phyloP scores from a whole-genome alignment of 192 early-diverging fungal genomes.

The Podila minutissima region DNA sequence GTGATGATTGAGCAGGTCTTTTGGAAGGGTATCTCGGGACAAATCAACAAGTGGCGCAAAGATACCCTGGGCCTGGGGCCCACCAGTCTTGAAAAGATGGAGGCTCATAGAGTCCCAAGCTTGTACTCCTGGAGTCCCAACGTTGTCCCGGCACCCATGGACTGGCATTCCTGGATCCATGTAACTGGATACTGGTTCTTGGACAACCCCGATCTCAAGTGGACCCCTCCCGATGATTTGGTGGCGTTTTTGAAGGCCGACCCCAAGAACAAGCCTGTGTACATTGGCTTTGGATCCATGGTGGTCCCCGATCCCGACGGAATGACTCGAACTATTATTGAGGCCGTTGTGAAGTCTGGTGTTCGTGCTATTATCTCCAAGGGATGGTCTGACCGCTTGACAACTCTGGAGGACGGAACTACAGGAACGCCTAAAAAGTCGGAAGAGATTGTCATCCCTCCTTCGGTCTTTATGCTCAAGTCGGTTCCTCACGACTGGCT shows the following conservation, averaged over 20 bases:
- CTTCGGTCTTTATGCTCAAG: constrained; percentile 61
- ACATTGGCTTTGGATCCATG: constrained; percentile 86
- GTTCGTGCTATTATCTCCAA: constrained; percentile 77
- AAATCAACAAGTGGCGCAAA: constrained; percentile 68
- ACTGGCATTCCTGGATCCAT: constrained; percentile 78
- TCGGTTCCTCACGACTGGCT: constrained; percentile 85
- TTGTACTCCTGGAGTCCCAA: constrained; percentile 71
- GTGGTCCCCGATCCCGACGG: constrained; percentile 74
- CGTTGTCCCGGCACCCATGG: constrained; percentile 67
- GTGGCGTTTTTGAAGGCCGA: constrained; percentile 64
- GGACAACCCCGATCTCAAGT: constrained; percentile 69
- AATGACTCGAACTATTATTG: constrained; percentile 68
- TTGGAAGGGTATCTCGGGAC: constrained; percentile 67
- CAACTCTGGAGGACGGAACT: constrained; percentile 25
- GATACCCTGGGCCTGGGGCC: constrained; percentile 55
- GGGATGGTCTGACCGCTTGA: constrained; percentile 74
- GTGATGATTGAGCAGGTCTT: constrained; percentile 75
- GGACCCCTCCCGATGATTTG: constrained; percentile 63
- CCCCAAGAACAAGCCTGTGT: constrained; percentile 59
- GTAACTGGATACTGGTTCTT: constrained; percentile 81
- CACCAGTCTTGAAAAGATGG: constrained; percentile 61
- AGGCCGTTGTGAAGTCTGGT: constrained; percentile 67
- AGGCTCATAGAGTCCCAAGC: constrained; percentile 65
- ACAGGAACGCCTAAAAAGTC: constrained; percentile 20
- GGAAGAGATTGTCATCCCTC: constrained; percentile 56